Evolutionary conservation across 1,284 basidiomycete species (phyloP), one percentile per base, ranked within the genome.

Genomic region (Taiwanofungus camphoratus): DNA sequence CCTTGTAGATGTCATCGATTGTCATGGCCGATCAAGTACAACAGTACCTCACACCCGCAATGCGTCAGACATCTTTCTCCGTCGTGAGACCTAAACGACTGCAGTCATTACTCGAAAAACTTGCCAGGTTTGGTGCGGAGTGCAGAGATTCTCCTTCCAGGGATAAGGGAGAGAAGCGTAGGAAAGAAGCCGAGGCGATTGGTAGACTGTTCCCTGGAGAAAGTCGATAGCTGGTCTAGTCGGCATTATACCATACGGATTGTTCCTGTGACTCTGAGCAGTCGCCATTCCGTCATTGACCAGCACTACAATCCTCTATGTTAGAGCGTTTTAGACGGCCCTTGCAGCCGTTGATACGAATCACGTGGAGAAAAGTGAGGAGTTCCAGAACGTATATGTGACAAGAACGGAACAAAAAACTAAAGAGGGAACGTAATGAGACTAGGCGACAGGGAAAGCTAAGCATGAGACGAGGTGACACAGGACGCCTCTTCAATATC

Each of bases 21-120:
- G 75, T 87, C 15, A 70, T 94, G 41, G 73, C 76, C 16, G 78
- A 88, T 57, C 73, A 77, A 3, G 79, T 95, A 5, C 77, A 82
- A 48, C 84, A 90, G 52, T 97, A 83, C 65, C 73, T 95, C 36
- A 77, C 87, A 32, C 78, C 87, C 1, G 75, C 77, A 12, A 72
- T 80, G 45, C 81, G 92, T 32, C 80, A 85, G 52, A 69, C 79
- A 33, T 82, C 82, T 2, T 94, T 89, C 58, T 57, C 70, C n/a
- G 67, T 69, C 36, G 78, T 95, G 46, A 84, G 82, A 54, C 81
- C 85, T 4, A 83, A 82, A 53, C 73, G 77, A 37, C 67, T 96
- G n/a, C 81, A 87, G 40, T 69, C 79, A 6, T 69, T 93, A 21
- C 70, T 95, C 11, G 80, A 89, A 53, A 95, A 95, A 63, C 70